These are phyloP conservation scores for Fusarium sp. DNA, from an alignment of 2,329 filamentous ascomycete species.

Conservation along the genomic window DNA sequence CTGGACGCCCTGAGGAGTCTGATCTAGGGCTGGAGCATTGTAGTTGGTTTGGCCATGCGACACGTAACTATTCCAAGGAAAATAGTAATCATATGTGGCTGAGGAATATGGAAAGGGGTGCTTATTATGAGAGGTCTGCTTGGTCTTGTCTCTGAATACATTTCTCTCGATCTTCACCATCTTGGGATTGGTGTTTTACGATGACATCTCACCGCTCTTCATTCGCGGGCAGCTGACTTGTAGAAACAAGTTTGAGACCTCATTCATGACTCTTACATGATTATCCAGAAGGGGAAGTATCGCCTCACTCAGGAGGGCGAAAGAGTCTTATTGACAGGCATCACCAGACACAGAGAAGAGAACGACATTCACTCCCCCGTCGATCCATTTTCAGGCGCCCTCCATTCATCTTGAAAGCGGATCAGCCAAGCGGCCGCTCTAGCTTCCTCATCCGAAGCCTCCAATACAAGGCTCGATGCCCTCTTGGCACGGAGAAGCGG, in stretches of 20 bases:
- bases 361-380: constrained; percentile 2
- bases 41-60: constrained; percentile 12
- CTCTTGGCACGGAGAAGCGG: constrained; percentile 9
- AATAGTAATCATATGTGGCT: constrained; percentile 1
- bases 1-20: constrained; percentile 14
- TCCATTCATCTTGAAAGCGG: constrained; percentile 1
- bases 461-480: neutral
- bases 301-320: neutral
- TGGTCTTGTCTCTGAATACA: constrained; percentile 3
- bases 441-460: neutral
- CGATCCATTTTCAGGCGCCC: constrained; percentile 10
- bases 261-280: neutral
- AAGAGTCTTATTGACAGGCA: neutral
- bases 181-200: constrained; percentile 4
- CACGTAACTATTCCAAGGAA: neutral
- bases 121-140: neutral
- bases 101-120: neutral
- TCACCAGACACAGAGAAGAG: constrained; percentile 1
- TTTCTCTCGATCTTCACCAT: neutral
- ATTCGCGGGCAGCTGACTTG: neutral
- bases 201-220: constrained; percentile 25
- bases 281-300: neutral
- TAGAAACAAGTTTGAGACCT: neutral
- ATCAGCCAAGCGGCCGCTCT: constrained; percentile 18
- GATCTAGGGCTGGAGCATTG: constrained; percentile 1